Conservation (phyloP, 768 basidiomycete species). For the Boletus subparvulus region DNA sequence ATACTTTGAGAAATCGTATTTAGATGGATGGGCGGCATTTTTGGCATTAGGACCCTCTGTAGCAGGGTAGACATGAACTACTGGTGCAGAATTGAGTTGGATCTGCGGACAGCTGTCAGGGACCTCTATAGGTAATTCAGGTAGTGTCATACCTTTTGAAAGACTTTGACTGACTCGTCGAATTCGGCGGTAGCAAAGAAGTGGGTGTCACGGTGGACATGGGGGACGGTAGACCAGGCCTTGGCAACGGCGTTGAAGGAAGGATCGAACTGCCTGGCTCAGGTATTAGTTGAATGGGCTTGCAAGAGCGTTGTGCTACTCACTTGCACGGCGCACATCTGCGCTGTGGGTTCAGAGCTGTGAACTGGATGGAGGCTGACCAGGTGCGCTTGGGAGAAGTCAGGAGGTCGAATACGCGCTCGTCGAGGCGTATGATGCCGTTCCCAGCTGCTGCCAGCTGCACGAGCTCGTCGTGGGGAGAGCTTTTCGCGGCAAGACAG, state of each 20-base stretch:
- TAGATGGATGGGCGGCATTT: constrained; percentile 48
- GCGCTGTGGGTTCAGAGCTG: constrained; percentile 77
- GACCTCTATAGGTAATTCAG: background rate
- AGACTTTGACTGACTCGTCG: constrained; percentile 68
- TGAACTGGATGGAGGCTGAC: constrained; percentile 85
- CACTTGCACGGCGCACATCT: constrained; percentile 93
- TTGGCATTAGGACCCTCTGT: constrained; percentile 67
- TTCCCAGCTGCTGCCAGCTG: constrained; percentile 68
- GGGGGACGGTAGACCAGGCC: constrained; percentile 70
- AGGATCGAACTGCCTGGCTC: constrained; percentile 77
- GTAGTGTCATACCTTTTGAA: constrained; percentile 64
- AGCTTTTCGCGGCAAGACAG: constrained; percentile 29
- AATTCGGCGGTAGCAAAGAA: constrained; percentile 96
- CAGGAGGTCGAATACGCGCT: constrained; percentile 73
- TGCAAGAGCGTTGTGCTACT: constrained; percentile 31
- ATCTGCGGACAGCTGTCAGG: constrained; percentile 51
- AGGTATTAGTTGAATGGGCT: background rate
- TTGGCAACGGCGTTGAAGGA: constrained; percentile 77
- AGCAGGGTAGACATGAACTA: constrained; percentile 75
- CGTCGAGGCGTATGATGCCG: constrained; percentile 81
- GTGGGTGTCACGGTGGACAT: constrained; percentile 68
- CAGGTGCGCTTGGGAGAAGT: constrained; percentile 77
- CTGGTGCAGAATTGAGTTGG: constrained; percentile 79
- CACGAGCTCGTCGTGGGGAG: constrained; percentile 55
- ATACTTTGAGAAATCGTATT: constrained; percentile 80